Evolutionary conservation across 305 asterid species (phyloP).

Genomic region (Solanum chacoense): DNA sequence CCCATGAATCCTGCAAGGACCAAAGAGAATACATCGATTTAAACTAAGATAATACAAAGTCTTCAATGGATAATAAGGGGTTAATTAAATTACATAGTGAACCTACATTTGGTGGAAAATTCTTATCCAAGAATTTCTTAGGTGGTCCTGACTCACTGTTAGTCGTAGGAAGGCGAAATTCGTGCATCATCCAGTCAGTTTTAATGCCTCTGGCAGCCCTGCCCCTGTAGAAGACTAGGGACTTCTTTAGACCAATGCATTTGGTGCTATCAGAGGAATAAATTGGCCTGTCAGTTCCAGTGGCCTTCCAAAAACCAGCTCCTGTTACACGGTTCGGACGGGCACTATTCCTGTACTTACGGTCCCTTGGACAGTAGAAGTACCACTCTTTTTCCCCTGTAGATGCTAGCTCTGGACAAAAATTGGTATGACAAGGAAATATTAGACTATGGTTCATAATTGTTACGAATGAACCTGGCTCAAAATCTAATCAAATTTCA

Average conservation of each 20-base stretch:
- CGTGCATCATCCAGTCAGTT: slow-evolving; percentile 99
- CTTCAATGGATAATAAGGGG: not conserved
- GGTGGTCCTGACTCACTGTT: slow-evolving; percentile 25
- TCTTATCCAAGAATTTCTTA: slow-evolving; percentile 43
- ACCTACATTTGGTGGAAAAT: slow-evolving; percentile 48
- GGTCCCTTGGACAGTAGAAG: slow-evolving; percentile 84
- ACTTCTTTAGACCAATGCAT: slow-evolving; percentile 81
- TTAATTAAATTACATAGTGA: not conserved
- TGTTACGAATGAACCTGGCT: not conserved
- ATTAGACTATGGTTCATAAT: not conserved
- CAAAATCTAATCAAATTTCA: not conserved
- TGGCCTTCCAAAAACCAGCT: slow-evolving; percentile 92
- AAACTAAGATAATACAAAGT: not conserved
- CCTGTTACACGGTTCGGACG: slow-evolving; percentile 84
- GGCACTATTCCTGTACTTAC: slow-evolving; percentile 74
- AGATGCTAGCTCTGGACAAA: slow-evolving; percentile 44
- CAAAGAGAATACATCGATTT: not conserved
- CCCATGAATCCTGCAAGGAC: slow-evolving; percentile 65
- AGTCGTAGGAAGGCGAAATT: slow-evolving; percentile 63
- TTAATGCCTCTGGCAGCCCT: slow-evolving; percentile 78
- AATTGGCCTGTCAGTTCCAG: slow-evolving; percentile 85
- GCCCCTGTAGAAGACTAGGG: slow-evolving; percentile 77
- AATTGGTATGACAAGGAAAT: not conserved
- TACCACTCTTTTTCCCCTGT: slow-evolving; percentile 94
- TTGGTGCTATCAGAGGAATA: slow-evolving; percentile 52